Conservation (phyloP, 768 basidiomycete species). For the Dioszegia hungarica region DNA sequence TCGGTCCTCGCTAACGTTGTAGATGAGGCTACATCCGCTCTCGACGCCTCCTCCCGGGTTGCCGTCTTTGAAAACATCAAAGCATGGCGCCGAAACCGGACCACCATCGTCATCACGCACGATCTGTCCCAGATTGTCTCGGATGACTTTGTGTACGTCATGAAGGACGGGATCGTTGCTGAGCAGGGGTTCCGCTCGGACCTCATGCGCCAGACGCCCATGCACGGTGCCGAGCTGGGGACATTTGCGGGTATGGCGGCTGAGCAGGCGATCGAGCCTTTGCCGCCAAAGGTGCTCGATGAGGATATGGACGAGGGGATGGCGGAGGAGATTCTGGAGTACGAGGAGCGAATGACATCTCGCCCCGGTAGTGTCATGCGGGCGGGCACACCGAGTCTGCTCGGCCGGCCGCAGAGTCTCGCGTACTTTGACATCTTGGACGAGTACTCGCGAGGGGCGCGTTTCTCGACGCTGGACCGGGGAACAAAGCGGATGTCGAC, state of each 20-base stretch:
- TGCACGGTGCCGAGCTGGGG: constrained; percentile 48
- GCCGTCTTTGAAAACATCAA: constrained; percentile 68
- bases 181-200: constrained; percentile 84
- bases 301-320: constrained; percentile 56
- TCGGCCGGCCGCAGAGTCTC: constrained; percentile 25
- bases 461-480: neutral
- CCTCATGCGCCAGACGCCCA: constrained; percentile 56
- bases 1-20: neutral
- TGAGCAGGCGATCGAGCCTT: constrained; percentile 53
- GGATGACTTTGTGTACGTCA: constrained; percentile 85
- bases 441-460: constrained; percentile 27
- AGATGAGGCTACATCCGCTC: constrained; percentile 56
- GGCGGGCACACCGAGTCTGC: constrained; percentile 22
- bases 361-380: constrained; percentile 3
- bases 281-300: constrained; percentile 51
- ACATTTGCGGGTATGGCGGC: constrained; percentile 69
- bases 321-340: constrained; percentile 14
- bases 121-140: constrained; percentile 75
- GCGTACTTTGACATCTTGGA: constrained; percentile 41
- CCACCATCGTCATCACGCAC: constrained; percentile 92
- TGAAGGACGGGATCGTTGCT: constrained; percentile 70
- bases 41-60: constrained; percentile 80
- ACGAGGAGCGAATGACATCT: constrained; percentile 5
- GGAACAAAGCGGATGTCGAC: constrained; percentile 1
- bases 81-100: constrained; percentile 68